Evolutionary conservation across 2,329 filamentous ascomycete genomes (phyloP).

Genomic region (Aspergillus japonicus): DNA sequence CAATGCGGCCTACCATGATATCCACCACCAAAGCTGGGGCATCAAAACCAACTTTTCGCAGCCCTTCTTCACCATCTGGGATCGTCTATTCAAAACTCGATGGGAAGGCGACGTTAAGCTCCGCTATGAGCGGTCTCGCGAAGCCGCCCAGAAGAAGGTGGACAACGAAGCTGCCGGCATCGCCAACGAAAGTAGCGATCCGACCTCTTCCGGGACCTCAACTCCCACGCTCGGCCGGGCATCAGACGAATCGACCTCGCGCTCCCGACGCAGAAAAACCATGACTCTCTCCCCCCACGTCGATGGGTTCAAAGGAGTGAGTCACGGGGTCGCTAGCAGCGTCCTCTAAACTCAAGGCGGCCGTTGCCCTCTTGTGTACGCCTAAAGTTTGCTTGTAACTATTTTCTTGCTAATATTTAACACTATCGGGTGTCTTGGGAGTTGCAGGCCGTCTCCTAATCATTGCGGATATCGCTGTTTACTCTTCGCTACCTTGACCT

Average conservation of each 20-base stretch:
- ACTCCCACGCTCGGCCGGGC: constrained; percentile 25
- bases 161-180: constrained; percentile 44
- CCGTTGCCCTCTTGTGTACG: background rate
- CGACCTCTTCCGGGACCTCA: constrained; percentile 25
- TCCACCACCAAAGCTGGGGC: constrained; percentile 98
- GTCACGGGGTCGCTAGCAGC: constrained; percentile 41
- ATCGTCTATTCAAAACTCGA: constrained; percentile 74
- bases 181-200: constrained; percentile 27
- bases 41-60: constrained; percentile 69
- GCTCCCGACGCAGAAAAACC: constrained; percentile 39
- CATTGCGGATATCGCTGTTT: constrained; percentile 19
- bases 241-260: constrained; percentile 23
- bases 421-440: constrained; percentile 17
- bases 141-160: constrained; percentile 57
- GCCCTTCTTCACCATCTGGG: constrained; percentile 87
- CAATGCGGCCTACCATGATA: constrained; percentile 95
- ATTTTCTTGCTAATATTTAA: background rate
- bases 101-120: constrained; percentile 69
- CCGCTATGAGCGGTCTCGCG: constrained; percentile 58
- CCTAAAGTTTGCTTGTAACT: background rate
- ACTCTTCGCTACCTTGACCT: constrained; percentile 6
- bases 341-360: constrained; percentile 33
- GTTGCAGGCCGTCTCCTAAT: constrained; percentile 35
- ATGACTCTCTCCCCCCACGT: constrained; percentile 28
- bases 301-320: constrained; percentile 36